Evolutionary conservation across 768 basidiomycete species (phyloP), one percentile per base, ranked within the genome.

Genomic region (Clitopilus hobsonii): DNA sequence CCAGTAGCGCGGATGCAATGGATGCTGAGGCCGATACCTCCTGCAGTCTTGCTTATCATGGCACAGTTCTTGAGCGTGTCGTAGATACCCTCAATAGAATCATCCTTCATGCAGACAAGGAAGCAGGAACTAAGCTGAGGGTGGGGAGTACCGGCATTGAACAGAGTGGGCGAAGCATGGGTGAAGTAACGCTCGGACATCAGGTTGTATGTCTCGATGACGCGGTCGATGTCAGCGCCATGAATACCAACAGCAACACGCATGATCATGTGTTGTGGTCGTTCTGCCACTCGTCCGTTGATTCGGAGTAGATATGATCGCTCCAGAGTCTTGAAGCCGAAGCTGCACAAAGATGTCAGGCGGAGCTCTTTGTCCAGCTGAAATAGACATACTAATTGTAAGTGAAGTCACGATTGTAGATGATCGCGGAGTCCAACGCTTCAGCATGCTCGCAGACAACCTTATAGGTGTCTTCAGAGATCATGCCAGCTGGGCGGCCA

Each of bases 311-410:
- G 85, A 71, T 99, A 99, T 1, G 95, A 98, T 27, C 95, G 89
- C 72, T 99, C 97, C 27, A 99, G 86, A 2, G 97, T 99, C 73
- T 99, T 99, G 85, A 98, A 98, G n/a, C 97, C 97, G 65, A 99
- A 99, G 74, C 90, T 92, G 38, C 6, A 25, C 27, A 51, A 45
- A 56, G 54, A 50, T 2, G 29, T 47, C 30, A 55, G 32, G 4
- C 20, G 38, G 3, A 50, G 18, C 11, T 27, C 54, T 49, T 13
- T 38, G 8, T 51, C 53, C 5, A 56, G 23, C 29, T 49, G n/a
- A 20, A 18, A 30, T 13, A 16, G 0, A 8, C 91, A 36, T 54
- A 95, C 93, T 74, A 97, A 71, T 97, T 94, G 77, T 98, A 98
- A 69, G 82, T 91, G 76, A 98, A 99, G 69, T 99, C 97, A 50